Base-by-base conservation (phyloP, 345 rosid genomes). In the Aegle marmelos region DNA sequence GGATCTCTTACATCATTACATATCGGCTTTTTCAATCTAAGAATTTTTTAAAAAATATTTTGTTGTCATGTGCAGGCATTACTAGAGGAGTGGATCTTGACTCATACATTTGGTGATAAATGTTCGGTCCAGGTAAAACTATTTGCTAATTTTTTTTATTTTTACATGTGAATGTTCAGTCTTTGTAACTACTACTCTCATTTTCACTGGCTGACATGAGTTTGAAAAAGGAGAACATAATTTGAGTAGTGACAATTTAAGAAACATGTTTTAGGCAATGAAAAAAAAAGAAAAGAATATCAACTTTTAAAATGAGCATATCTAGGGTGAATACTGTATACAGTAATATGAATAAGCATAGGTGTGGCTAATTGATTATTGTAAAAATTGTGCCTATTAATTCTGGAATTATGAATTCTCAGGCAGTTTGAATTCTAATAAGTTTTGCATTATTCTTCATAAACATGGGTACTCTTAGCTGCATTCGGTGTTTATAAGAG, bases 31-130 rank as follows among this genome's bases (percentile, higher is more conserved):
- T 39, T 80, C 59, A 33, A 65, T 11, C 57, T 75, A 58, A 73
- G 34, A 61, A 68, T 34, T 9, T 69, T 72, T 72, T 41, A 33
- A 33, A 6, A 24, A 50, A 5, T 75, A 54, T 72, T 39, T 74
- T 37, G 37, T 33, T 61, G 69, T 34, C 60, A 5, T 72, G 68
- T 82, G 81, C 85, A 97, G 98, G 96, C 98, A 72, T 88, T 94
- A 83, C 84, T 97, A 57, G 99, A 97, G 85, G 99, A 97, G 83
- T 91, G 98, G 97, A 86, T 91, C 83, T 82, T 91, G 64, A 83
- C 93, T 19, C 91, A 88, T 70, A 83, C 90, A 75, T 87, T 82
- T 53, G 79, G 90, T 72, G 91, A 89, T 74, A 89, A 91, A 75
- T 83, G 82, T 86, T 87, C 87, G 76, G 84, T 89, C 13, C 87